Percentiles rank a stretch among this genome's conserved stretches.
Conservation (phyloP, 1,139 yeast genomes). For the Saccharomyces hybrid region DNA sequence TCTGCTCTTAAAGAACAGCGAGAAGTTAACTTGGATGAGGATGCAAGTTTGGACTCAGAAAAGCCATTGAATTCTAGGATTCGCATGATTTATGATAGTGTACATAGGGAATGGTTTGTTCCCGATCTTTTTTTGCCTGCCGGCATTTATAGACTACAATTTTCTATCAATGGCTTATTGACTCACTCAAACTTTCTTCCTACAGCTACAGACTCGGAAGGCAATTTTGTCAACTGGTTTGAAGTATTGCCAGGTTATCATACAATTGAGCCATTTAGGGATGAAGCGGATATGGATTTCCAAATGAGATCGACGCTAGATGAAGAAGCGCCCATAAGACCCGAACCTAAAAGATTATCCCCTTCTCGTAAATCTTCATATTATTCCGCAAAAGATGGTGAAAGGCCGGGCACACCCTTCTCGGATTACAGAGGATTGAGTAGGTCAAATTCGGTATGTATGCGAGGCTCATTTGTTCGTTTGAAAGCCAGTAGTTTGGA, state of each 20-base stretch:
- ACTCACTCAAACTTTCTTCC: conserved; percentile 54
- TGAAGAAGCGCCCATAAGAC: conserved; percentile 4
- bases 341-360: neutral
- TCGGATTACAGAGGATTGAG: conserved; percentile 29
- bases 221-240: conserved; percentile 64
- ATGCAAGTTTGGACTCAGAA: conserved; percentile 16
- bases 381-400: conserved; percentile 12
- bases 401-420: conserved; percentile 20
- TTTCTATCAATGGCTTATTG: conserved; percentile 50
- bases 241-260: conserved; percentile 41
- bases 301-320: neutral
- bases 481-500: conserved; percentile 11
- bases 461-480: conserved; percentile 1
- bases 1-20: neutral
- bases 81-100: conserved; percentile 20
- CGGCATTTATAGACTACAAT: conserved; percentile 39
- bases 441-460: conserved; percentile 19
- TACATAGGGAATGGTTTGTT: conserved; percentile 21
- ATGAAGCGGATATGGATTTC: conserved; percentile 14
- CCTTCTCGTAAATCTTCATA: conserved; percentile 17
- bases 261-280: conserved; percentile 26
- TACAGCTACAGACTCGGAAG: conserved; percentile 61
- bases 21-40: neutral
- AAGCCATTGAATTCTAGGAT: conserved; percentile 16
- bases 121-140: conserved; percentile 34